These are phyloP conservation scores for Aspergillus heteromorphus DNA, from an alignment of 495 filamentous ascomycete genomes.

Conservation along the genomic window DNA sequence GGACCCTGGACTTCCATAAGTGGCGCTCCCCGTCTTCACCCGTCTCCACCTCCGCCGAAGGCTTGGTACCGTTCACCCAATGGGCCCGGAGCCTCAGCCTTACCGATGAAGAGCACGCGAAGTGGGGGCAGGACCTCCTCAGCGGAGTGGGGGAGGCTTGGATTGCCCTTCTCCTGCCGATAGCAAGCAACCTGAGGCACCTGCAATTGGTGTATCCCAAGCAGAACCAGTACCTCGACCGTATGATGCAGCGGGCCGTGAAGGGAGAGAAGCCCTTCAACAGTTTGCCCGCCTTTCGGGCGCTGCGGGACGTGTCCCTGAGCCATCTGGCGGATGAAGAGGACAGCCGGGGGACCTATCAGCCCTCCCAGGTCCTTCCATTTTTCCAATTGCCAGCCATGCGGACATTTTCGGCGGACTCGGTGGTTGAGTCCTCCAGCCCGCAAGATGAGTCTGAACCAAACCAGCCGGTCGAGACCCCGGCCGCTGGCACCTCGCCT, in stretches of 20 bases:
- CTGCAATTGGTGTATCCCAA: conserved; percentile 22
- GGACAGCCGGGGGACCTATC: conserved; percentile 14
- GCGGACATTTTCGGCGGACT: conserved; percentile 22
- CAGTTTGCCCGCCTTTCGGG: conserved; percentile 12
- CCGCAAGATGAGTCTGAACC: not conserved
- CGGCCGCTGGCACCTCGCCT: conserved; percentile 4
- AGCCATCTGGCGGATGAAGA: conserved; percentile 13
- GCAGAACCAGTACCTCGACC: conserved; percentile 17
- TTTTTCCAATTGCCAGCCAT: conserved; percentile 30
- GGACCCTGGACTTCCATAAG: conserved; percentile 18
- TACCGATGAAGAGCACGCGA: conserved; percentile 16
- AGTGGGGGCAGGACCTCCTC: conserved; percentile 23
- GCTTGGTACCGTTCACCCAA: conserved; percentile 9
- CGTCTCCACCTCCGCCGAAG: not conserved
- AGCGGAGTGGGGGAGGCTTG: conserved; percentile 24
- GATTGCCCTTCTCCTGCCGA: conserved; percentile 25
- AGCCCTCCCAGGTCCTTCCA: conserved; percentile 15
- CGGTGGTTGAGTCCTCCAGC: conserved; percentile 23
- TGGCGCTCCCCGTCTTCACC: conserved; percentile 13
- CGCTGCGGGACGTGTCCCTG: conserved; percentile 20
- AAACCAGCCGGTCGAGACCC: not conserved
- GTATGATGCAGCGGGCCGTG: conserved; percentile 18
- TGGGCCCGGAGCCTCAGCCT: conserved; percentile 13
- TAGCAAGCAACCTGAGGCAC: conserved; percentile 23
- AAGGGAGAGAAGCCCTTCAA: conserved; percentile 18